Evolutionary conservation across 2,329 filamentous ascomycete species (phyloP), one percentile per base, ranked within the genome.

Genomic region (Penicillium sp.): DNA sequence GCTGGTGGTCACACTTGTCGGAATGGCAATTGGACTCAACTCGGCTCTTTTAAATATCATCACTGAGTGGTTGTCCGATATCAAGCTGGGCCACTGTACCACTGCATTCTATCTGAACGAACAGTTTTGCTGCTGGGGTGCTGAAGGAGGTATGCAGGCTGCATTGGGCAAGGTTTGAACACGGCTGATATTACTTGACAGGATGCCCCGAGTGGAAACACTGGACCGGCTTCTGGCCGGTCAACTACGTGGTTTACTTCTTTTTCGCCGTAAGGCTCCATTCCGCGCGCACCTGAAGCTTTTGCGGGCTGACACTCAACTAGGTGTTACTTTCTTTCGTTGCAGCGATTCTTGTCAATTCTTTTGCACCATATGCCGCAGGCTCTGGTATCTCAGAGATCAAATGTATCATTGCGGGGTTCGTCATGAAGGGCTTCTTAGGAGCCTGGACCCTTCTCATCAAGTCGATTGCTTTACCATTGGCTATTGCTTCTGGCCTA

Each of bases 371-470:
- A 0, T 99, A 99, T 69, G 94, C 94, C 10, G 94, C 94, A 30
- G 94, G 94, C 14, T 96, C 90, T 11, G 94, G 94, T 36, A 99
- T 99, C 52, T 96, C 91, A 11, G 94, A 99, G 76, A 99, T 99
- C 80, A 99, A 99, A 74, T 96, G 91, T 73, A 97, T 99, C 68
- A 96, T 99, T 67, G 94, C 92, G 4, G 94, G 94, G 3, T 99
- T 99, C 69, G 90, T 97, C 44, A 99, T 99, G 94, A 96, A 97
- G 73, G 94, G 92, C 0, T 99, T 99, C 66, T 80, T 99, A 14
- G 91, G 92, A 18, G 87, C 87, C 63, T 91, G 90, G 83, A 97
- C 94, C 5, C 78, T 99, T 28, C 72, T 94, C 54, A 97, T 99
- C 75, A 99, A 99, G 75, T 95, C 91, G 0, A 83, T 97, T 49